Evolutionary conservation across 2,329 filamentous ascomycete genomes (phyloP).

Genomic region (Scortechinia acanthostroma): DNA sequence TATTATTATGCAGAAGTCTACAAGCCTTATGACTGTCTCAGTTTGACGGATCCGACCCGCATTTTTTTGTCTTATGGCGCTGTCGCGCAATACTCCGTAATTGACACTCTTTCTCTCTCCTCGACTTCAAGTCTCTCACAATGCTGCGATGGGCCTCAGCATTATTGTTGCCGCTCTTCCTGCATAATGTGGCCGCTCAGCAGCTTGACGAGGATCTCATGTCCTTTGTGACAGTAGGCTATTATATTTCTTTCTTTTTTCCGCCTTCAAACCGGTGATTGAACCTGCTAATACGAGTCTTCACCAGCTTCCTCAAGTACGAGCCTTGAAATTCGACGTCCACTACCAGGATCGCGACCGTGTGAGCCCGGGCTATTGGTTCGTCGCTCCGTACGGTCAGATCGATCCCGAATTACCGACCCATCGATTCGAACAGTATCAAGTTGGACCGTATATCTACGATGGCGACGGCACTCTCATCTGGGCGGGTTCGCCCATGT

Average conservation of each 20-base stretch:
- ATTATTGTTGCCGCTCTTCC: neutral
- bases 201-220: neutral
- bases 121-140: neutral
- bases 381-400: slow-evolving; percentile 6
- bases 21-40: too few species aligned
- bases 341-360: slow-evolving; percentile 13
- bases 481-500: slow-evolving; percentile 8
- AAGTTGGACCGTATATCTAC: slow-evolving; percentile 2
- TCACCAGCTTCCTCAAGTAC: neutral
- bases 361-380: slow-evolving; percentile 2
- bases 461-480: slow-evolving; percentile 2
- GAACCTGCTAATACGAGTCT: neutral
- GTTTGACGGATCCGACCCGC: too few species aligned
- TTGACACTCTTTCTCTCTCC: neutral
- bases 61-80: too few species aligned
- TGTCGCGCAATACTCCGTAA: too few species aligned
- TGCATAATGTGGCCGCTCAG: neutral
- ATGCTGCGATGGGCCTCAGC: neutral
- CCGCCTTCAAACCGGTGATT: too few species aligned
- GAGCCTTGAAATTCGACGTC: slow-evolving; percentile 12
- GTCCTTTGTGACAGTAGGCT: neutral
- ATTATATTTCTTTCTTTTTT: neutral
- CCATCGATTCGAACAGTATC: slow-evolving; percentile 8
- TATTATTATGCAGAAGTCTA: too few species aligned
- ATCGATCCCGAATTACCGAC: slow-evolving; percentile 13